Evolutionary conservation across 2,329 filamentous ascomycete genomes (phyloP).

Genomic region (Trichoderma sp.): DNA sequence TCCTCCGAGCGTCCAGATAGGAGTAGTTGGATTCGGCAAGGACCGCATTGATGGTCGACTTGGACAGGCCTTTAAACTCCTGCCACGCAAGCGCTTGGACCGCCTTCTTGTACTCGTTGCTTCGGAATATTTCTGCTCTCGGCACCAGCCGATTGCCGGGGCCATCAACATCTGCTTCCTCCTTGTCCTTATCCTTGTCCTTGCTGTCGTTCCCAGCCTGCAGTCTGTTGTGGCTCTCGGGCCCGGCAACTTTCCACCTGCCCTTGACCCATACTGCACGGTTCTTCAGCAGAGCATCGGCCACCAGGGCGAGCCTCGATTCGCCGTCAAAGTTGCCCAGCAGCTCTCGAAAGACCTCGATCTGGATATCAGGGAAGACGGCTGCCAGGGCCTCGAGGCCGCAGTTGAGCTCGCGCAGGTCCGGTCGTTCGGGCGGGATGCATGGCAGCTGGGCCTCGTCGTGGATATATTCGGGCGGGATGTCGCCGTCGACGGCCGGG

Average conservation of each 20-base stretch:
- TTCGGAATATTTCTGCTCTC: slow-evolving; percentile 64
- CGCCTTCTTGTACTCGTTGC: slow-evolving; percentile 63
- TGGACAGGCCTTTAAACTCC: slow-evolving; percentile 73
- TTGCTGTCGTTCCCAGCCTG: neutral
- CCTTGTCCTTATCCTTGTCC: slow-evolving; percentile 20
- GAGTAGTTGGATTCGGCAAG: slow-evolving; percentile 78
- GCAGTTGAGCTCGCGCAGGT: slow-evolving; percentile 67
- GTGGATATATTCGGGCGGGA: slow-evolving; percentile 48
- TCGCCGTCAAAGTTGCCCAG: slow-evolving; percentile 71
- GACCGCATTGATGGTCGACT: slow-evolving; percentile 72
- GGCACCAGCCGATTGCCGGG: slow-evolving; percentile 38
- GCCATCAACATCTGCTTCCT: slow-evolving; percentile 20
- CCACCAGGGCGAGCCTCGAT: slow-evolving; percentile 72
- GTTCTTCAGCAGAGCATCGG: slow-evolving; percentile 72
- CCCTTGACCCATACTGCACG: slow-evolving; percentile 68
- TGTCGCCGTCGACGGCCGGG: slow-evolving; percentile 28
- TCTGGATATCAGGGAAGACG: slow-evolving; percentile 76
- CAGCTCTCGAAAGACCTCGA: slow-evolving; percentile 81
- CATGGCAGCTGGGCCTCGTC: slow-evolving; percentile 54
- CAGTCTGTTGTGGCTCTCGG: slow-evolving; percentile 29
- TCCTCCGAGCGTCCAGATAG: slow-evolving; percentile 68
- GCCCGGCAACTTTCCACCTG: slow-evolving; percentile 52
- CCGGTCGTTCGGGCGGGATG: slow-evolving; percentile 50
- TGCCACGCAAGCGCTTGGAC: slow-evolving; percentile 65
- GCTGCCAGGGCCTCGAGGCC: slow-evolving; percentile 66